Percentiles rank a stretch among this genome's conserved stretches.
Conservation (phyloP, 148 eudicot genomes). For the Dysphania ambrosioides region DNA sequence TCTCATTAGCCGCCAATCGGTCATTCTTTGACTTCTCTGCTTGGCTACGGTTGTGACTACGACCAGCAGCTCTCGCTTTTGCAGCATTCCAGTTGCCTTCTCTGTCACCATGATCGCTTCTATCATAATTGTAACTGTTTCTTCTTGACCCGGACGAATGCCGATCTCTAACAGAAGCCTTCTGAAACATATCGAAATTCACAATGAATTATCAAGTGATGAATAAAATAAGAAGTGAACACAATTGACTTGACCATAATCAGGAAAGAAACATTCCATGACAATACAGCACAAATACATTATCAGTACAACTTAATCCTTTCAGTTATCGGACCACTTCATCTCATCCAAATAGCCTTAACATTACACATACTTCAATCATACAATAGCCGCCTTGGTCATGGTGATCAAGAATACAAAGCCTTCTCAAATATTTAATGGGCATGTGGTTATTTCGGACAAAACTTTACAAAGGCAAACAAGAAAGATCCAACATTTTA, state of each 20-base stretch:
- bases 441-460: neutral
- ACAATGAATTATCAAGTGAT: neutral
- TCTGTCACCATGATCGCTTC: slow-evolving; percentile 67
- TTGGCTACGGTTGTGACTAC: slow-evolving; percentile 55
- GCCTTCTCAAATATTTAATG: neutral
- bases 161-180: slow-evolving; percentile 62
- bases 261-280: neutral
- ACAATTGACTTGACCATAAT: neutral
- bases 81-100: slow-evolving; percentile 74
- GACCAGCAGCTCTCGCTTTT: slow-evolving; percentile 55
- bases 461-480: neutral
- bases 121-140: slow-evolving; percentile 56
- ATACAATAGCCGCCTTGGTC: neutral
- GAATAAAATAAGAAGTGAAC: neutral
- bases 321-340: neutral
- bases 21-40: slow-evolving; percentile 58
- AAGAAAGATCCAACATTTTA: neutral
- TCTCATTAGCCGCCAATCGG: slow-evolving; percentile 39
- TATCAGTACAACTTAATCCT: neutral
- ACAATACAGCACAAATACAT: neutral
- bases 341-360: neutral
- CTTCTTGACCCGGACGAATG: slow-evolving; percentile 66
- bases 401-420: neutral
- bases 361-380: neutral
- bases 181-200: slow-evolving; percentile 42